Conservation (phyloP, 805 yeast genomes). For the Pichia nanzhaoensis region DNA sequence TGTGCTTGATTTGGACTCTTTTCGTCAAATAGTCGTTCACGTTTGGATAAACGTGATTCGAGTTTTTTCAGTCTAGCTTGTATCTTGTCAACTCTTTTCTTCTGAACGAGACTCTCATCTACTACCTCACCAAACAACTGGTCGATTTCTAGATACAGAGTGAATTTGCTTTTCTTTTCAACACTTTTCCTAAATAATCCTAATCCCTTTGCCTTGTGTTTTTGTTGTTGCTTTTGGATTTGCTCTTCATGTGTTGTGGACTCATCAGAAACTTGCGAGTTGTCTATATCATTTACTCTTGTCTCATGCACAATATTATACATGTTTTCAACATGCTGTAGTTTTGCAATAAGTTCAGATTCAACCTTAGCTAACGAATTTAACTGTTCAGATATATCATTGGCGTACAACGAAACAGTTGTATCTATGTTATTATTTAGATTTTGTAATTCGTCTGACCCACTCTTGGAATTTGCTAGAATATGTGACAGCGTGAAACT, state of each 20-base stretch:
- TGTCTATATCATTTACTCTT: slow-evolving; percentile 4
- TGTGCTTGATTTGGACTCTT: slow-evolving; percentile 37
- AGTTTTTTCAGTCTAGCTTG: slow-evolving; percentile 26
- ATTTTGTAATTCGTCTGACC: slow-evolving; percentile 8
- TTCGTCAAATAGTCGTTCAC: slow-evolving; percentile 31
- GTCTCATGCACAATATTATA: slow-evolving; percentile 9
- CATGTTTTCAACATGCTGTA: slow-evolving; percentile 15
- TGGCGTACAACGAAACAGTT: slow-evolving; percentile 19
- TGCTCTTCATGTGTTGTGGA: background rate
- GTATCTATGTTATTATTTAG: slow-evolving; percentile 20
- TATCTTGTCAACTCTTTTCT: slow-evolving; percentile 20
- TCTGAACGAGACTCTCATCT: slow-evolving; percentile 13
- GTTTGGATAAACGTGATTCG: slow-evolving; percentile 32
- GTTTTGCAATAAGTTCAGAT: slow-evolving; percentile 17
- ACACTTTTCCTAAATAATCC: no score
- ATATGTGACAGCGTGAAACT: slow-evolving; percentile 9
- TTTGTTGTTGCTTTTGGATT: background rate
- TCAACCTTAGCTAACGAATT: slow-evolving; percentile 20
- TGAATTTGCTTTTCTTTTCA: slow-evolving; percentile 1
- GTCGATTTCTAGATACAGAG: slow-evolving; percentile 7
- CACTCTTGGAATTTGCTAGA: slow-evolving; percentile 2
- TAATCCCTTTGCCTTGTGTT: no score
- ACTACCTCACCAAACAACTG: slow-evolving; percentile 3
- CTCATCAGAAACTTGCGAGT: background rate
- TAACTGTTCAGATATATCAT: slow-evolving; percentile 28